Evolutionary conservation across 164 flowering plant genomes (phyloP).

Genomic region (Macadamia integrifolia): DNA sequence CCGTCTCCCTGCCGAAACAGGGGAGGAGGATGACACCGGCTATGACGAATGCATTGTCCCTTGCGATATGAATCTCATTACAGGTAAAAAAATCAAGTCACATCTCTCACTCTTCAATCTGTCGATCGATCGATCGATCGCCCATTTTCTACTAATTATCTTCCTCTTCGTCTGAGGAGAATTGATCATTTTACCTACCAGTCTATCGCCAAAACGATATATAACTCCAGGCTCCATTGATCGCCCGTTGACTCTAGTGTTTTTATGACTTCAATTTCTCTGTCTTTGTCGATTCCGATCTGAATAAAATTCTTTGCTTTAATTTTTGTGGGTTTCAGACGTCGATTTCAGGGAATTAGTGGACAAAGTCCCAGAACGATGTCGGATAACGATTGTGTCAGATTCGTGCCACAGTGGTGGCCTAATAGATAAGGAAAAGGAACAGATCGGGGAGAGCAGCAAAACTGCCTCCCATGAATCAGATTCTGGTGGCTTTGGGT

Average conservation of each 20-base stretch:
- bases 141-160: no score
- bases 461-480: conserved; percentile 15
- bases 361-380: conserved; percentile 58
- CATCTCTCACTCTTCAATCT: no score
- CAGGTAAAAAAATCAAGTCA: conserved; percentile 37
- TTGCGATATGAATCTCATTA: conserved; percentile 91
- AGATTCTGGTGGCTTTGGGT: conserved; percentile 25
- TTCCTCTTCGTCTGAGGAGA: no score
- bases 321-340: conserved; percentile 35
- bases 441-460: conserved; percentile 91
- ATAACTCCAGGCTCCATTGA: no score
- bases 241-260: no score
- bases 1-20: conserved; percentile 92
- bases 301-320: no score
- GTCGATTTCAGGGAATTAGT: conserved; percentile 89
- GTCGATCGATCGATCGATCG: no score
- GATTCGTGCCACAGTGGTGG: conserved; percentile 99
- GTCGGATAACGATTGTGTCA: conserved; percentile 70
- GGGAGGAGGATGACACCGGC: conserved; percentile 91
- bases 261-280: no score
- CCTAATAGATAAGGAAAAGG: conserved; percentile 72
- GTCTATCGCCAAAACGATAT: no score
- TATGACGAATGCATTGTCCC: conserved; percentile 98
- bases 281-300: no score
- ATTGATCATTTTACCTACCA: no score